Conservation (phyloP, 495 filamentous ascomycete genomes). For the Polyplosphaeria fusca region DNA sequence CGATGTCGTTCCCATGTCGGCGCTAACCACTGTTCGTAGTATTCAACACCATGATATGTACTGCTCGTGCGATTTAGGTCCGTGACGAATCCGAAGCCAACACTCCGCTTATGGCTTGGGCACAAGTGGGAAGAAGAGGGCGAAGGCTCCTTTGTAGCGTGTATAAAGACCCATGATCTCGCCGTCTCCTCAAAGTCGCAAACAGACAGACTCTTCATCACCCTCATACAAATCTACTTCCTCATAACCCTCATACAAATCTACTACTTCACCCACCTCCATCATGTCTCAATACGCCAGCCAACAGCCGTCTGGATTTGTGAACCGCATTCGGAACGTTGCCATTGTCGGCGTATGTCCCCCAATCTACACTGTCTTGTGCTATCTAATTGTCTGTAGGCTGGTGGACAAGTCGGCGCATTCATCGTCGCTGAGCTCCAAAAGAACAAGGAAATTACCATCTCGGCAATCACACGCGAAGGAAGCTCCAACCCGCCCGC, state of each 20-base stretch:
- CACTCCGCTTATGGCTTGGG: too few relatives aligned
- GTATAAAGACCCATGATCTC: too few relatives aligned
- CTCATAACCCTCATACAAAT: too few relatives aligned
- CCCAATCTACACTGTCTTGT: not conserved
- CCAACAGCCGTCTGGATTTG: conserved; percentile 25
- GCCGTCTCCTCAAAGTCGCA: not conserved
- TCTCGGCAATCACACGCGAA: conserved; percentile 55
- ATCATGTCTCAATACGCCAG: conserved; percentile 13
- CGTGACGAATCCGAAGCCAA: too few relatives aligned
- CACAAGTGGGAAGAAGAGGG: too few relatives aligned
- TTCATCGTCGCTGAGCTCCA: conserved; percentile 52
- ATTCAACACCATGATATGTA: too few relatives aligned
- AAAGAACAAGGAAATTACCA: conserved; percentile 50
- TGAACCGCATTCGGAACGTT: conserved; percentile 48
- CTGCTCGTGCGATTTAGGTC: too few relatives aligned
- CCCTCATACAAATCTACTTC: too few relatives aligned
- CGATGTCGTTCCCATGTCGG: too few relatives aligned
- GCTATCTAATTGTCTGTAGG: conserved; percentile 40
- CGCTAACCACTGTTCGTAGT: too few relatives aligned
- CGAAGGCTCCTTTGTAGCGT: too few relatives aligned
- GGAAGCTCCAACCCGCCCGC: conserved; percentile 45
- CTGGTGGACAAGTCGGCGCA: conserved; percentile 56
- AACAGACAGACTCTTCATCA: not conserved
- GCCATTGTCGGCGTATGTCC: conserved; percentile 47
- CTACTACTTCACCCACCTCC: too few relatives aligned